Evolutionary conservation across 805 yeast genomes (phyloP), one percentile per base, ranked within the genome.

Genomic region (Spathaspora passalidarum): DNA sequence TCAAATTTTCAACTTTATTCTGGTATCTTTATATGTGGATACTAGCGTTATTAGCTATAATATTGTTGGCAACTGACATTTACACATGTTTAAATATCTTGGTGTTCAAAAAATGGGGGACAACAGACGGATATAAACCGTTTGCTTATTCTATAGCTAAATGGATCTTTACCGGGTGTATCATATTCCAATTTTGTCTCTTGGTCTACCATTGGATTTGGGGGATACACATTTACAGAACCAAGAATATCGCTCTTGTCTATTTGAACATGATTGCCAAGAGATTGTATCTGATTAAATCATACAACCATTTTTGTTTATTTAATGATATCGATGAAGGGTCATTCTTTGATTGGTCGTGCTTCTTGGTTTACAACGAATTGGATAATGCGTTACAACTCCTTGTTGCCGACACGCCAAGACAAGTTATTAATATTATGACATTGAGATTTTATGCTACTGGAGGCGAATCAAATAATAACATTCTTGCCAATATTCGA

Each of bases 101-200:
- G 53, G 94, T 86, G 1, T 82, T 84, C 61, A 78, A 85, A 57
- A 71, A 78, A 39, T 85, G 92, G 92, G 74, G 83, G 3, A 72
- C 80, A 4, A 63, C 72, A 38, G 75, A 77, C 43, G 34, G 34
- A 29, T 67, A 66, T 47, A 55, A 67, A 48, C 73, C 73, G 2
- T 72, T 70, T 53, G 73, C 76, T 56, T 59, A 80, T 75, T 46
- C 76, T 72, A 48, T 79, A 69, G 77, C 77, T 46, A 71, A 69
- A 57, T 86, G 92, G 92, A 66, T 86, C n/a, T 86, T 85, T 58
- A 80, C 86, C 1, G 88, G 84, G 2, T 89, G 96, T 61, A 89
- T 89, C 49, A 74, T 89, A 10, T 76, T 86, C 45, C 84, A 92
- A 8, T 69, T 87, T 41, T 63, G 77, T 3, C 66, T 86, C 20